Evolutionary conservation across 2,329 filamentous ascomycete species (phyloP).

Genomic region (Penicillium corylophilum): DNA sequence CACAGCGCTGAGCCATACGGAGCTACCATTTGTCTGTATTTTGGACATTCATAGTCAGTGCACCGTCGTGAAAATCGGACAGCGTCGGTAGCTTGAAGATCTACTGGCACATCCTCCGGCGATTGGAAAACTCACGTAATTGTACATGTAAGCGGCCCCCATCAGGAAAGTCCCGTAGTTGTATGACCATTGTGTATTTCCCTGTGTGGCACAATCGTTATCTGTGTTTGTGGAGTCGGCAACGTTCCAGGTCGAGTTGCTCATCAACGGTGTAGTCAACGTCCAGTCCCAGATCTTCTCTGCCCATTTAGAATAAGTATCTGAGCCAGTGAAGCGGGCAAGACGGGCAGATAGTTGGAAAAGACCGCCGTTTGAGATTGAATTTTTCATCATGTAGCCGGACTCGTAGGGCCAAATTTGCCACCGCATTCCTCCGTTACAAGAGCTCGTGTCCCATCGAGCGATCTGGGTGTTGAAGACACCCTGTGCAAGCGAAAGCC

Average conservation of each 20-base stretch:
- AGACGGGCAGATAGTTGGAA: constrained; percentile 77
- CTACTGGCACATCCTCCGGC: background rate
- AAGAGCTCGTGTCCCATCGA: constrained; percentile 68
- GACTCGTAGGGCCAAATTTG: constrained; percentile 77
- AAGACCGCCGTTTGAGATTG: constrained; percentile 74
- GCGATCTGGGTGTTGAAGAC: constrained; percentile 68
- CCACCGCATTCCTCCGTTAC: constrained; percentile 73
- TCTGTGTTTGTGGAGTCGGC: constrained; percentile 62
- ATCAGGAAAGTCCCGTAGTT: constrained; percentile 60
- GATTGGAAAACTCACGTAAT: constrained; percentile 47
- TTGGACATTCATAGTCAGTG: background rate
- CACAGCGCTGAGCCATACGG: constrained; percentile 57
- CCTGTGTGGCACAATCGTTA: constrained; percentile 58
- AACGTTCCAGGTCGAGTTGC: constrained; percentile 58
- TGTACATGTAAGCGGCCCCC: constrained; percentile 68
- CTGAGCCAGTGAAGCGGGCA: constrained; percentile 62
- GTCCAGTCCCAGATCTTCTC: constrained; percentile 64
- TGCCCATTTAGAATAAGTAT: constrained; percentile 63
- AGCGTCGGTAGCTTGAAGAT: background rate
- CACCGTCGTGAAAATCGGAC: background rate
- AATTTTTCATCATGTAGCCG: constrained; percentile 80
- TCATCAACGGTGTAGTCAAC: constrained; percentile 56
- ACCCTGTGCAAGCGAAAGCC: constrained; percentile 61
- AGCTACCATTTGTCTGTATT: constrained; percentile 48
- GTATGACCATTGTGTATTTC: constrained; percentile 66